Percentiles rank a stretch among this genome's conserved stretches.
Conservation (phyloP, 345 rosid genomes). For the Salix arbutifolia region DNA sequence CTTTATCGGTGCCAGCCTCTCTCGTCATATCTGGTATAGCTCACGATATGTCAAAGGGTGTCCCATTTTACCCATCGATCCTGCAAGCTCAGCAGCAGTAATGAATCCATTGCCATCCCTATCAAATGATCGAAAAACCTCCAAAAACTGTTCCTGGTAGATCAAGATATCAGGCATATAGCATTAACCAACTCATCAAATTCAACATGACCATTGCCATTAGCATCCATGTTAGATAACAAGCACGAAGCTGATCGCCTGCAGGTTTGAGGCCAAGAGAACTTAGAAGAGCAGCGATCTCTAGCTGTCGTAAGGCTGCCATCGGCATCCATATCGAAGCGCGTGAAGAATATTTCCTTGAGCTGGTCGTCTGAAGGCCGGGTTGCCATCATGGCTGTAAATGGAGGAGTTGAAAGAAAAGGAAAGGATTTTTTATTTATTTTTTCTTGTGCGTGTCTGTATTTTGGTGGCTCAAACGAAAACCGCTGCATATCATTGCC, state of each 20-base stretch:
- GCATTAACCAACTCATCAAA: slow-evolving; percentile 72
- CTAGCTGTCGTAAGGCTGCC: slow-evolving; percentile 77
- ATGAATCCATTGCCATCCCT: slow-evolving; percentile 71
- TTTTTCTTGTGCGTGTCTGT: not conserved
- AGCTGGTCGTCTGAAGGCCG: slow-evolving; percentile 47
- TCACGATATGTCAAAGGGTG: slow-evolving; percentile 69
- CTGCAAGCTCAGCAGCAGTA: slow-evolving; percentile 70
- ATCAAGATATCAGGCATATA: slow-evolving; percentile 67
- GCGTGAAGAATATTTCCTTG: slow-evolving; percentile 70
- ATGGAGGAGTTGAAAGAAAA: not conserved
- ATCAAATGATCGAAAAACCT: slow-evolving; percentile 59
- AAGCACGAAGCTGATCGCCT: slow-evolving; percentile 68
- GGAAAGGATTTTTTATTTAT: not conserved
- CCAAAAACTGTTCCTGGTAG: slow-evolving; percentile 57
- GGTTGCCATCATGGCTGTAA: slow-evolving; percentile 23
- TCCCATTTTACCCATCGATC: slow-evolving; percentile 80
- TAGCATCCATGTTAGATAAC: slow-evolving; percentile 62
- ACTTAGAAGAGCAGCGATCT: slow-evolving; percentile 85
- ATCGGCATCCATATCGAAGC: slow-evolving; percentile 86
- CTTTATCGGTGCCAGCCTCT: slow-evolving; percentile 77
- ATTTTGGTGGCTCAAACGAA: slow-evolving; percentile 13
- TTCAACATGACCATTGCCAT: slow-evolving; percentile 74
- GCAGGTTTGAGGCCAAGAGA: slow-evolving; percentile 80
- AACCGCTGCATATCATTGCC: slow-evolving; percentile 13
- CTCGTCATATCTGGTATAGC: slow-evolving; percentile 78